Base-by-base conservation (phyloP, 2,329 filamentous ascomycete species). In the Penicillium brasilianum region DNA sequence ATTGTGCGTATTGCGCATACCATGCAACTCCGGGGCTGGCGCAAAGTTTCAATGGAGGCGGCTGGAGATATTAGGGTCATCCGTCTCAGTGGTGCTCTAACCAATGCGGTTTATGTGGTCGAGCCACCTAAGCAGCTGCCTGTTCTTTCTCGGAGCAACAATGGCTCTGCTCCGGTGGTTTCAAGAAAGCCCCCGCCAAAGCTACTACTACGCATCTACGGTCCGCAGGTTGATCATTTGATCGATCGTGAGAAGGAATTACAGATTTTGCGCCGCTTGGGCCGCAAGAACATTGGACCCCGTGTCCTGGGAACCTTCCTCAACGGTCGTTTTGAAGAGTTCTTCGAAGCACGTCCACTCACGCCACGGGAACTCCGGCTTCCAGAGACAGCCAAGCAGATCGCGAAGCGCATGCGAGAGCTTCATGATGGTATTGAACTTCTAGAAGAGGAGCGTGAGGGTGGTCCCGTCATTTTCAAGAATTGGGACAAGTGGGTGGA, bases 401-500 rank as follows among this genome's bases (percentile, higher is more conserved):
- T 99, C 72, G 94, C 95, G 13, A 98, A 98, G 82, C 91, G 95
- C 54, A 97, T 99, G 92, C 86, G 93, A 64, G 95, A 99, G 77
- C 84, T 99, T 37, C 95, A 99, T 71, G 91, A 97, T 55, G 95
- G 95, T 0, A 90, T 99, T 63, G 93, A 97, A 30, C 82, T 99
- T 20, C 84, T 97, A 0, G 85, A 89, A 1, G 83, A 88, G 37
- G 95, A 99, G 77, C 85, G 88, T 54, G 85, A 90, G 37, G 88
- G 84, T 20, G 95, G 95, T 0, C 90, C 95, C 0, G 89, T 88
- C 58, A 90, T 97, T 11, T 96, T 92, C 86, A 88, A 86, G 68
- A 98, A 97, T 73, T 99, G 94, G 94, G 93, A 98, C 75, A 91
- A 90, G 73, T 97, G 93, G 93, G 84, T 93, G 7, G 87, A 90